A percentile compares a stretch with the other conserved stretches of the same genome.
These are phyloP conservation scores for Fraxinus greggii DNA, from an alignment of 305 asterid genomes.

Conservation along the genomic window DNA sequence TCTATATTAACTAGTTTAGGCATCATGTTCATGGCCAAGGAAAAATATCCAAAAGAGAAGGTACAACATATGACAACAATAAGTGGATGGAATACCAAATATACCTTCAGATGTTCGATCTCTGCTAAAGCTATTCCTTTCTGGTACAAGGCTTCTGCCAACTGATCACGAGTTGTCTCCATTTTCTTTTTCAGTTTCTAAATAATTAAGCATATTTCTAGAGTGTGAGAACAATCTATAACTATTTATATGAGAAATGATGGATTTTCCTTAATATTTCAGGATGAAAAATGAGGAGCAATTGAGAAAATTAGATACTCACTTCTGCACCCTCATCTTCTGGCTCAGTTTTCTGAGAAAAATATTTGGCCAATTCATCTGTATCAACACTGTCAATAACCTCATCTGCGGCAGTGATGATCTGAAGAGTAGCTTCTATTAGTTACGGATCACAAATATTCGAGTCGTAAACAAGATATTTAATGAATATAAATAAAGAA, in stretches of 20 bases:
- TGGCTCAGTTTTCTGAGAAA: constrained; percentile 68
- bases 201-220: constrained; percentile 19
- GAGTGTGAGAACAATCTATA: background rate
- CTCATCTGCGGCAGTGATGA: constrained; percentile 76
- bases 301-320: constrained; percentile 35
- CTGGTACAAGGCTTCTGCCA: constrained; percentile 90
- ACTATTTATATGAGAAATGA: background rate
- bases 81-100: background rate
- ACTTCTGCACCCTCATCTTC: constrained; percentile 93
- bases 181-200: constrained; percentile 81
- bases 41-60: background rate
- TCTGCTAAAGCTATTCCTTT: constrained; percentile 82
- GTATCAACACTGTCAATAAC: constrained; percentile 66
- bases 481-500: background rate
- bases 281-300: constrained; percentile 4
- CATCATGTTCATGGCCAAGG: background rate
- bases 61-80: background rate
- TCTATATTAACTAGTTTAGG: background rate
- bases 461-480: background rate
- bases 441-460: constrained; percentile 8
- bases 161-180: constrained; percentile 81
- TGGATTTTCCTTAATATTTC: background rate
- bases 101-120: constrained; percentile 68
- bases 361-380: constrained; percentile 71
- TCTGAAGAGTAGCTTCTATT: constrained; percentile 45